Percentiles rank a stretch among this genome's conserved stretches.
Conservation (phyloP, 2,329 filamentous ascomycete species). For the Colletotrichum destructivum region DNA sequence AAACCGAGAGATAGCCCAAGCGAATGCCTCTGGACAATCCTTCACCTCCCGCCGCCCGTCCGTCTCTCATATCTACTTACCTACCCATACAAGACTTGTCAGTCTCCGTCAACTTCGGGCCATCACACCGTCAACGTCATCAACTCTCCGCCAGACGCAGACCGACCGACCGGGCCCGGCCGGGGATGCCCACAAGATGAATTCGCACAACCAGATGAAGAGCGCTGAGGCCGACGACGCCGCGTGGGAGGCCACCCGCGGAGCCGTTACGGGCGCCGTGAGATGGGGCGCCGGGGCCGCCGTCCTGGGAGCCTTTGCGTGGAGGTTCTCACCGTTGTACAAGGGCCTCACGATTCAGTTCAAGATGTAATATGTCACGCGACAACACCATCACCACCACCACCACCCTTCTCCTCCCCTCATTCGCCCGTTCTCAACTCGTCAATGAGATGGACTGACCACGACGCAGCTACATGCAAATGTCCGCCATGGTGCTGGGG, state of each 20-base stretch:
- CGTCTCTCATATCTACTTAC: not conserved
- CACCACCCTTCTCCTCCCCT: too few species aligned
- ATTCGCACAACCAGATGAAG: slow-evolving; percentile 70
- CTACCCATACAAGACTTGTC: not conserved
- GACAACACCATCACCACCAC: not conserved
- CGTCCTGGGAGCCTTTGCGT: slow-evolving; percentile 74
- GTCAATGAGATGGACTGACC: slow-evolving; percentile 20
- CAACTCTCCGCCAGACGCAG: slow-evolving; percentile 16
- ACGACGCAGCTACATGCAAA: slow-evolving; percentile 79
- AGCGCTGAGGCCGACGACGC: slow-evolving; percentile 79
- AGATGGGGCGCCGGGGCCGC: slow-evolving; percentile 82
- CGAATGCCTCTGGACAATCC: not conserved
- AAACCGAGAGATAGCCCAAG: not conserved
- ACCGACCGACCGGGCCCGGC: not conserved
- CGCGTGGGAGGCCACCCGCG: slow-evolving; percentile 79
- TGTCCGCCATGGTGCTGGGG: slow-evolving; percentile 88
- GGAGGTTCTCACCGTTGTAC: slow-evolving; percentile 79
- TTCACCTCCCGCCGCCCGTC: not conserved
- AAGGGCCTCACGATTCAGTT: slow-evolving; percentile 81
- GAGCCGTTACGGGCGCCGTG: slow-evolving; percentile 76
- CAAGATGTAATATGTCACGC: slow-evolving; percentile 74
- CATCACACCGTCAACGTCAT: slow-evolving; percentile 36
- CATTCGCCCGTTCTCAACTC: not conserved
- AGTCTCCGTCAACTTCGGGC: not conserved
- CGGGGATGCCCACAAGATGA: slow-evolving; percentile 53